phyloP scores from a whole-genome alignment of 345 rosid species.

The Citrus mangshanensis region DNA sequence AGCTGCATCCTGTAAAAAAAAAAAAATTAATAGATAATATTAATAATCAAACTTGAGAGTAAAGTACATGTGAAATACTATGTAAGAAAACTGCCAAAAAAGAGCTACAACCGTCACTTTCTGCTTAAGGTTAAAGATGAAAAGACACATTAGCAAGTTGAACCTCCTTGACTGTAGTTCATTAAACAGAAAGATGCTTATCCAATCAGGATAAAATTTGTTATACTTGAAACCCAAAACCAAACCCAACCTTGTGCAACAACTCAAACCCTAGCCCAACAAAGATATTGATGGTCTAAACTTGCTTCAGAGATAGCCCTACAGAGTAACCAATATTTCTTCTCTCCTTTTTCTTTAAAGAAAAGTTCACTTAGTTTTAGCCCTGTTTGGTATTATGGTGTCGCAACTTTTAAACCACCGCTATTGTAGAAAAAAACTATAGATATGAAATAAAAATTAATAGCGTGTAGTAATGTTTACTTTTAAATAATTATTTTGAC shows the following conservation, averaged over 20 bases:
- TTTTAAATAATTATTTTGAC: too few species aligned
- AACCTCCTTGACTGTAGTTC: neutral
- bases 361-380: neutral
- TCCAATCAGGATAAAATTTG: neutral
- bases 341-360: neutral
- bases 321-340: neutral
- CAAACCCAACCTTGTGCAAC: neutral
- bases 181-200: neutral
- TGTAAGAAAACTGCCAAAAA: neutral
- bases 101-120: neutral
- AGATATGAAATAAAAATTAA: too few species aligned
- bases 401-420: too few species aligned
- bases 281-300: neutral
- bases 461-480: too few species aligned
- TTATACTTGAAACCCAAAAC: neutral
- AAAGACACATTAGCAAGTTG: neutral
- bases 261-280: neutral
- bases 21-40: neutral
- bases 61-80: neutral
- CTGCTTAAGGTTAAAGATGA: neutral
- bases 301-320: neutral
- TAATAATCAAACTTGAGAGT: neutral
- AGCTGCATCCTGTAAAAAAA: conserved; percentile 60
- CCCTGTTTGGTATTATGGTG: too few species aligned
- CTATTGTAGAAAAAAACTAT: too few species aligned